These are phyloP conservation scores for Fusarium paranaense DNA, from an alignment of 2,329 filamentous ascomycete genomes.

Conservation along the genomic window DNA sequence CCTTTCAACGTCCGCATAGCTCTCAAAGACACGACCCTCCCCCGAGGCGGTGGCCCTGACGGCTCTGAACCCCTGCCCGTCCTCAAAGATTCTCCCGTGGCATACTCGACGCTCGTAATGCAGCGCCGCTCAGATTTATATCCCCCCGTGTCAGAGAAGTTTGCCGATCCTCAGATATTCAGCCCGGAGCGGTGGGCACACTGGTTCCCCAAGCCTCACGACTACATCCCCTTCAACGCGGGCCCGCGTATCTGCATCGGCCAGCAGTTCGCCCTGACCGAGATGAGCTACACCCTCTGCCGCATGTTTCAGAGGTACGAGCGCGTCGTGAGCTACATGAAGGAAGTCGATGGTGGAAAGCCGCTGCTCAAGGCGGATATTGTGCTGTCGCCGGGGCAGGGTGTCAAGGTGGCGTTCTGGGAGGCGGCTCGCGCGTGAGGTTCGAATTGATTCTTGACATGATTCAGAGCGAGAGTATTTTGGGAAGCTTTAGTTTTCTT, in stretches of 20 bases:
- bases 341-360: slow-evolving; percentile 63
- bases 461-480: not conserved
- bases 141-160: slow-evolving; percentile 59
- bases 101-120: slow-evolving; percentile 78
- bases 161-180: slow-evolving; percentile 63
- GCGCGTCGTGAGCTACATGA: slow-evolving; percentile 69
- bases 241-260: slow-evolving; percentile 81
- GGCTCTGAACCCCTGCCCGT: slow-evolving; percentile 72
- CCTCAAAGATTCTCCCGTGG: slow-evolving; percentile 73
- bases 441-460: not conserved
- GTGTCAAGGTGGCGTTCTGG: slow-evolving; percentile 69
- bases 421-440: slow-evolving; percentile 53
- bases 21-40: slow-evolving; percentile 79
- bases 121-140: slow-evolving; percentile 76
- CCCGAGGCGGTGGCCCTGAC: slow-evolving; percentile 75
- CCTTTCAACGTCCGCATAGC: slow-evolving; percentile 83
- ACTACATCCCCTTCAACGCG: slow-evolving; percentile 81
- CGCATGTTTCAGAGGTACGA: slow-evolving; percentile 80
- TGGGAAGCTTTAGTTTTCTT: not conserved
- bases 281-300: slow-evolving; percentile 79
- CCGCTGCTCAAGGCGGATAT: slow-evolving; percentile 70
- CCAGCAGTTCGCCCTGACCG: slow-evolving; percentile 84
- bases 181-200: slow-evolving; percentile 74
- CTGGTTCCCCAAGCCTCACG: slow-evolving; percentile 75
- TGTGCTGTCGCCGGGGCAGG: slow-evolving; percentile 68